Evolutionary conservation across 805 yeast genomes (phyloP), one percentile per base, ranked within the genome.

Genomic region (Ogataea ganodermae): DNA sequence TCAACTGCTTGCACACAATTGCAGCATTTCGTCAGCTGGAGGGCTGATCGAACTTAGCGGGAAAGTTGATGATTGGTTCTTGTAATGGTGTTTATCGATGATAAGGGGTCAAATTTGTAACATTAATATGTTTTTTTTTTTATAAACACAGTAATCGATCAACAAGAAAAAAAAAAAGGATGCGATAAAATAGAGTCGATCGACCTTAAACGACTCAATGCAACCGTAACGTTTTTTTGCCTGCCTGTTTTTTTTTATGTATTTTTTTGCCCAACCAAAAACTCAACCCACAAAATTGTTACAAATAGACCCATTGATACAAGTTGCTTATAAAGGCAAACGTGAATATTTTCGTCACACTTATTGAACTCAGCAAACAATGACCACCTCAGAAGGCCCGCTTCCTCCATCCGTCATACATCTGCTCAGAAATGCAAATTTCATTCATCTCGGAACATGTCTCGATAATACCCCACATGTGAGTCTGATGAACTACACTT

Each of bases 401-500:
- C 48, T 68, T 10, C 70, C 73, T 2, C 55, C 57, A 1, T 52
- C 61, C 12, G 71, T 80, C 14, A 49, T 71, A 17, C 61, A 69
- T 10, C 68, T 86, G 31, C 72, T 86, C 30, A 73, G 80, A 49
- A 73, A 78, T 12, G 83, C 89, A 9, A 77, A 84, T 52, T 86
- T 81, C 64, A 80, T 91, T 32, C 97, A 91, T 65, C 73, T 91
- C 39, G 97, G 92, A 2, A 92, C 98, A 1, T 79, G 89, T 49
- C 71, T 65, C 8, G 51, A 65, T 7, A 76, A 87, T 36, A 66
- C 80, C 37, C 98, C 98, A 5, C 94, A 91, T 51, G 96, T 90
- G 3, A 80, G 94, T 16, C 74, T 92, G 53, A 92, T 92, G 98
- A 92, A 89, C 68, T 92, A 88, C 67, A 83, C 91, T 3, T 88